Base-by-base conservation (phyloP, 441 rosid species). In the Bocquillonia castaneifolia region DNA sequence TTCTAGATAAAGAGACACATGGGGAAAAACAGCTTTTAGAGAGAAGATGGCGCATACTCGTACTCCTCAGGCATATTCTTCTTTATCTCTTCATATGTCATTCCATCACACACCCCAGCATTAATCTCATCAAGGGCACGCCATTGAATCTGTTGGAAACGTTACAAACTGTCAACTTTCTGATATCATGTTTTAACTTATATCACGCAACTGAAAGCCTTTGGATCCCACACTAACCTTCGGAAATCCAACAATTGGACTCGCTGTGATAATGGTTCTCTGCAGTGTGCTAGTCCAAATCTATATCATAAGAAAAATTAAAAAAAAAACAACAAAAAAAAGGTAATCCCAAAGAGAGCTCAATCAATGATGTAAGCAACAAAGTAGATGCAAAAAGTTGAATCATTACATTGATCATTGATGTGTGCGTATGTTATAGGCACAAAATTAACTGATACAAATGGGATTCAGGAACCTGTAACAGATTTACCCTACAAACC, bases 271-370 rank as follows among this genome's bases (percentile, higher is more conserved):
- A 77, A 89, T 91, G 32, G 97, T 82, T 75, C 99, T 84, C 83
- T 95, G 98, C 66, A 92, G 83, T 29, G 99, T 95, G 85, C 99
- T 95, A 63, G 98, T 92, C 98, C 99, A 95, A 72, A 95, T 92
- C 98, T 92, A 74, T 76, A 74, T 63, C 57, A 71, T 55, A 47
- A 64, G 18, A 37, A 59, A n/a, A 48, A 26, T 2, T 37, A 17
- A 13, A 57, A 50, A 64, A 34, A 28, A 45, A 22, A 26, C 28
- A 53, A 31, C 34, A 25, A 37, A 22, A 40, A 71, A 20, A 40
- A 14, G 10, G 48, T 50, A n/a, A 45, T 45, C n/a, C 52, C 14
- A 57, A 20, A 57, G n/a, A n/a, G n/a, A n/a, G n/a, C 42, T 48
- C 34, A 20, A 17, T 9, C 58, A 25, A 52, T 9, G 7, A 67